Conservation (phyloP, 176 grass and related monocot genomes). For the Tillandsia leiboldiana region DNA sequence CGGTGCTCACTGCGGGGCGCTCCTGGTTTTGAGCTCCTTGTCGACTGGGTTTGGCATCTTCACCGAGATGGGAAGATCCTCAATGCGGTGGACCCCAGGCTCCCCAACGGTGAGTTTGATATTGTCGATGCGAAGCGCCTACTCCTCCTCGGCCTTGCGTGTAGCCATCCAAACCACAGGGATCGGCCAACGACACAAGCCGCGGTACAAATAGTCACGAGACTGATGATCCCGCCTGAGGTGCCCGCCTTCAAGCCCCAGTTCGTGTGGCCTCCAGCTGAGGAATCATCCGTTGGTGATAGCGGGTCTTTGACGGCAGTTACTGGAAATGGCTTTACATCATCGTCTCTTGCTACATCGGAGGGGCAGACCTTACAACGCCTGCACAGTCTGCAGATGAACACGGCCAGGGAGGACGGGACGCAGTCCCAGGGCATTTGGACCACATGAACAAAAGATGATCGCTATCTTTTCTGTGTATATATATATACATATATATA, state of each 20-base stretch:
- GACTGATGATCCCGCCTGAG: constrained; percentile 22
- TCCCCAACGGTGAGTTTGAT: constrained; percentile 23
- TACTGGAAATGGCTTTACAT: too few species aligned
- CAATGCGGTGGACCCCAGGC: constrained; percentile 29
- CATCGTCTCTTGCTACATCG: too few species aligned
- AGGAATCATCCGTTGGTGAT: too few species aligned
- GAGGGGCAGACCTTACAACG: too few species aligned
- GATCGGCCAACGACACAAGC: constrained; percentile 33
- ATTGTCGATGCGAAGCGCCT: constrained; percentile 23
- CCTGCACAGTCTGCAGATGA: too few species aligned
- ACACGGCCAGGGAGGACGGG: too few species aligned
- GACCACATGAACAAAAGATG: too few species aligned
- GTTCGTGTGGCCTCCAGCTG: constrained; percentile 39
- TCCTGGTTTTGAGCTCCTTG: constrained; percentile 16
- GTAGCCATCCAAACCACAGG: constrained; percentile 34
- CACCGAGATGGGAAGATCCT: constrained; percentile 36
- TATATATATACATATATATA: too few species aligned
- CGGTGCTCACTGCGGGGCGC: constrained; percentile 15
- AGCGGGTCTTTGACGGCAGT: too few species aligned
- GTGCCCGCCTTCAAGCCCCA: constrained; percentile 25
- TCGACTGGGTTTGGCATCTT: constrained; percentile 48
- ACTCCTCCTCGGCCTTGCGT: constrained; percentile 41
- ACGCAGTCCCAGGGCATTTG: too few species aligned
- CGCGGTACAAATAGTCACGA: constrained; percentile 39
- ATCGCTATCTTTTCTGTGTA: too few species aligned